phyloP scores from a whole-genome alignment of 2,329 filamentous ascomycete species.

The Fusarium sp. region DNA sequence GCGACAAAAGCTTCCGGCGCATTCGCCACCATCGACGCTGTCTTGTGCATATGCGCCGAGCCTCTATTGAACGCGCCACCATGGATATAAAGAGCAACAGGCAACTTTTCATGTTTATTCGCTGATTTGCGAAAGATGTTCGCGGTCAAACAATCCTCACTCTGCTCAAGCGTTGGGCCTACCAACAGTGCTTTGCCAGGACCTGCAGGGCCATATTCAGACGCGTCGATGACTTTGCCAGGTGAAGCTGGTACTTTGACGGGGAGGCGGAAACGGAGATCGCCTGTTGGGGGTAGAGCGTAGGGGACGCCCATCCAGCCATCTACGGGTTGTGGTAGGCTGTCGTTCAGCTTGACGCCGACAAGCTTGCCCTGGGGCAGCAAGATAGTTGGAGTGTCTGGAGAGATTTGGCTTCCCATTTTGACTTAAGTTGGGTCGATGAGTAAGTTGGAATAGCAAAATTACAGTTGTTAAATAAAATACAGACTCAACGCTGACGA shows the following conservation, averaged over 20 bases:
- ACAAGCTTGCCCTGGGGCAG: slow-evolving; percentile 36
- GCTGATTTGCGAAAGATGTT: slow-evolving; percentile 58
- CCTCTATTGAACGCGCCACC: slow-evolving; percentile 57
- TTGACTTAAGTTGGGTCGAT: too few species aligned
- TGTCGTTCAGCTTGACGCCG: slow-evolving; percentile 26
- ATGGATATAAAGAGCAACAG: slow-evolving; percentile 66
- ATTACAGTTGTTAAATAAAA: slow-evolving; percentile 12
- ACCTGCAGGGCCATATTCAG: slow-evolving; percentile 48
- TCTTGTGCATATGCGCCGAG: slow-evolving; percentile 62
- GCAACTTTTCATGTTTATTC: slow-evolving; percentile 36
- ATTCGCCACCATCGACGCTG: slow-evolving; percentile 68
- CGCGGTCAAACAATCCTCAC: slow-evolving; percentile 63
- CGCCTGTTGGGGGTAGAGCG: slow-evolving; percentile 54
- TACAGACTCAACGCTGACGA: background rate
- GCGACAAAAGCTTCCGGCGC: slow-evolving; percentile 57
- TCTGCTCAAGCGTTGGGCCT: slow-evolving; percentile 41
- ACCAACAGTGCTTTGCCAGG: slow-evolving; percentile 37
- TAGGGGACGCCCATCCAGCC: slow-evolving; percentile 60
- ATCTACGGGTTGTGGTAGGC: slow-evolving; percentile 43
- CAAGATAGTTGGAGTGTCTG: slow-evolving; percentile 16
- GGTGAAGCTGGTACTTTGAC: slow-evolving; percentile 39
- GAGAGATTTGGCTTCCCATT: slow-evolving; percentile 23
- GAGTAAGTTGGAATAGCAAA: too few species aligned
- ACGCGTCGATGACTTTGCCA: slow-evolving; percentile 44
- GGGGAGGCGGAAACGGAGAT: slow-evolving; percentile 55